These are phyloP conservation scores for Tuber borchii DNA, from an alignment of 495 filamentous ascomycete species.

Conservation along the genomic window DNA sequence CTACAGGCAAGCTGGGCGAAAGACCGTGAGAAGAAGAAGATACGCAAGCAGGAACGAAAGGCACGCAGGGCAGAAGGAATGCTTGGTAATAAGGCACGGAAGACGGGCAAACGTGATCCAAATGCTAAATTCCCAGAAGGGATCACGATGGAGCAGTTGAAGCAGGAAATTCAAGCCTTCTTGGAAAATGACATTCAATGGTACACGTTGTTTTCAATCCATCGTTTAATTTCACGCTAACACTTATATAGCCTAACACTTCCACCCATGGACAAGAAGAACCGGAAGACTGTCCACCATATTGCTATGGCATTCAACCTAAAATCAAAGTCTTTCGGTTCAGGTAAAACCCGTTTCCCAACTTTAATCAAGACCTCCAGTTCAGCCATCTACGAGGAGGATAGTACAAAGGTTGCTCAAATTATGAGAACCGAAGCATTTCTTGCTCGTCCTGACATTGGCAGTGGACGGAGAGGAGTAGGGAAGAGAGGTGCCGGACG, in stretches of 20 bases:
- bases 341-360: constrained; percentile 64
- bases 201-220: constrained; percentile 46
- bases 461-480: not conserved
- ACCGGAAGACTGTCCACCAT: constrained; percentile 70
- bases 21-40: constrained; percentile 75
- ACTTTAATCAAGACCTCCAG: constrained; percentile 65
- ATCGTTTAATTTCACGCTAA: not conserved
- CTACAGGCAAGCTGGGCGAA: constrained; percentile 61
- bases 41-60: constrained; percentile 70
- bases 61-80: constrained; percentile 70
- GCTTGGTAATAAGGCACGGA: constrained; percentile 53
- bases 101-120: constrained; percentile 57
- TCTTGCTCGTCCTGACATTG: constrained; percentile 43
- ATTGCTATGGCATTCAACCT: constrained; percentile 63
- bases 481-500: constrained; percentile 8
- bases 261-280: constrained; percentile 73
- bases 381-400: constrained; percentile 46
- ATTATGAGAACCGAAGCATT: constrained; percentile 48
- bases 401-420: constrained; percentile 42
- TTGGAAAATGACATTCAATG: constrained; percentile 57
- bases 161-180: constrained; percentile 64
- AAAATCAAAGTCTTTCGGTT: constrained; percentile 78
- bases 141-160: constrained; percentile 64
- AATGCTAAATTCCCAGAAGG: constrained; percentile 66
- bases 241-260: constrained; percentile 56